Percentiles rank a stretch among this genome's conserved stretches.
phyloP scores from a whole-genome alignment of 805 yeast genomes.

The Starmera quercuum region DNA sequence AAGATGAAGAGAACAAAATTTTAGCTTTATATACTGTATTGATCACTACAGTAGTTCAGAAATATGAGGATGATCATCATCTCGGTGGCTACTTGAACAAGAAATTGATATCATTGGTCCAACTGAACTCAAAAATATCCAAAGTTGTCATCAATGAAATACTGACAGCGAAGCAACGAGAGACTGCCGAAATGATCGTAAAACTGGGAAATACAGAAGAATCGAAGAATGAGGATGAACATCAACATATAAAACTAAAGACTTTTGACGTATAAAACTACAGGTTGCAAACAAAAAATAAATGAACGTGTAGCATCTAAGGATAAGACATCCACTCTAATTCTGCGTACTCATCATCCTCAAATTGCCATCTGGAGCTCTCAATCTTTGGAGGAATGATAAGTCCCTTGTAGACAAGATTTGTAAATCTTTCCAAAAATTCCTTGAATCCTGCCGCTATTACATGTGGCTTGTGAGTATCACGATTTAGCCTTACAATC shows the following conservation, averaged over 20 bases:
- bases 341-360: neutral
- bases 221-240: conserved; percentile 12
- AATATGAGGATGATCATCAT: conserved; percentile 11
- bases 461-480: neutral
- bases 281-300: too few relatives aligned
- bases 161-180: conserved; percentile 33
- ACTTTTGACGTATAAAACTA: conserved; percentile 27
- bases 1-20: conserved; percentile 13
- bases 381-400: neutral
- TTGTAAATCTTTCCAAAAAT: neutral
- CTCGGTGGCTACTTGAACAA: conserved; percentile 34
- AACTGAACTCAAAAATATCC: conserved; percentile 37
- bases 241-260: conserved; percentile 43
- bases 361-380: neutral
- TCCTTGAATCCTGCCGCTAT: neutral
- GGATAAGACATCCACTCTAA: neutral
- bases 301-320: too few relatives aligned
- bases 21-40: conserved; percentile 21
- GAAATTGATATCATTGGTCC: conserved; percentile 40
- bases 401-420: neutral
- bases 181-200: conserved; percentile 35
- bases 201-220: conserved; percentile 20
- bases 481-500: neutral
- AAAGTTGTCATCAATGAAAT: conserved; percentile 34
- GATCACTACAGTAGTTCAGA: conserved; percentile 30